These are phyloP conservation scores for Quercus phellos DNA, from an alignment of 331 rosid genomes.

Conservation along the genomic window DNA sequence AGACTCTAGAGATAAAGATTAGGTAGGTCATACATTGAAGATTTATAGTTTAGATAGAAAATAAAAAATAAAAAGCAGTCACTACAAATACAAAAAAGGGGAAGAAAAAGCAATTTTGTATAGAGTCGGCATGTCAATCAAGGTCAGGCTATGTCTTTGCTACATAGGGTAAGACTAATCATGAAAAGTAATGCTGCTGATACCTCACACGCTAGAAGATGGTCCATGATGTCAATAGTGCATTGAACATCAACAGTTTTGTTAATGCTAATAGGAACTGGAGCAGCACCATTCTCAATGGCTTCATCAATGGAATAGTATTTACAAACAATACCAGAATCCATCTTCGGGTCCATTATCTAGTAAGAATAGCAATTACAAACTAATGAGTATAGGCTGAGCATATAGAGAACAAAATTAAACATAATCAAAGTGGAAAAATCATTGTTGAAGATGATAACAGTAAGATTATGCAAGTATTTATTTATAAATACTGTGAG, in stretches of 20 bases:
- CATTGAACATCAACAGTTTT: slow-evolving; percentile 66
- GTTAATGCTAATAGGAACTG: slow-evolving; percentile 75
- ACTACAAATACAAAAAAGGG: background rate
- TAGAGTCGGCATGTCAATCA: background rate
- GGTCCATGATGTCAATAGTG: slow-evolving; percentile 82
- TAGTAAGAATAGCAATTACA: slow-evolving; percentile 25
- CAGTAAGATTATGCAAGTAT: slow-evolving; percentile 1
- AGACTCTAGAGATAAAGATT: slow-evolving; percentile 16
- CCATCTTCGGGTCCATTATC: slow-evolving; percentile 99
- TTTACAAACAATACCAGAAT: slow-evolving; percentile 75
- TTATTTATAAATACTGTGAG: background rate
- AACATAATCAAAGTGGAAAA: background rate
- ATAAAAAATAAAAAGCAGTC: background rate
- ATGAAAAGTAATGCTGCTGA: slow-evolving; percentile 15
- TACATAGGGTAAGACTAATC: background rate
- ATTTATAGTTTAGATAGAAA: background rate
- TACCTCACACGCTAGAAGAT: slow-evolving; percentile 96
- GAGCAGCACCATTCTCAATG: slow-evolving; percentile 87
- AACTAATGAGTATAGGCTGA: background rate
- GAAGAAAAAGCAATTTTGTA: background rate
- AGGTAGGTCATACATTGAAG: background rate
- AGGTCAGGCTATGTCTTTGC: background rate
- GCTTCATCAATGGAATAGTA: slow-evolving; percentile 95
- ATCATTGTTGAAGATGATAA: background rate
- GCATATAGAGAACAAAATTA: background rate